Base-by-base conservation (phyloP, 2,329 filamentous ascomycete species). In the Talaromyces verruculosus region DNA sequence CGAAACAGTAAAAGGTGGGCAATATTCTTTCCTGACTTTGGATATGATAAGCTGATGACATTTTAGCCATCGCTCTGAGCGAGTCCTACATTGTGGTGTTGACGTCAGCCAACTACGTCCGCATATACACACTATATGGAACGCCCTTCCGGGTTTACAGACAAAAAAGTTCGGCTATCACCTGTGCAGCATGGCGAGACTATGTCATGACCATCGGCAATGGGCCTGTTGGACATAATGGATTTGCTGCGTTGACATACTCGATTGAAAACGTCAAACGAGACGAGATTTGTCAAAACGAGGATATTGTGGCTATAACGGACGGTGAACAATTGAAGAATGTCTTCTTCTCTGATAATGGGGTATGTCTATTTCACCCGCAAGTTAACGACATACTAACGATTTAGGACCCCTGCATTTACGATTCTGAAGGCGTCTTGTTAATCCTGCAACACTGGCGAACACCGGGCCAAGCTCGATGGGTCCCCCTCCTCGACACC, bases 191-290 rank as follows among this genome's bases (percentile, higher is more conserved):
- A 71, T 98, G 92, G 91, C 86, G 90, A 69, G 93, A 99, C 81
- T 98, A 98, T 77, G 89, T 99, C n/a, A 85, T 98, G 75, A 97
- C 93, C 0, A 87, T 99, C 71, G 94, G 94, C 63, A 99, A 99
- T 72, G 96, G 96, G 0, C 88, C 95, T 0, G 86, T 96, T 39
- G 89, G 89, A 13, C 86, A 88, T 10, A 89, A 95, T 74, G 94
- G 95, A 19, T 86, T 84, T 65, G 88, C 92, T 0, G 89, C 89
- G 51, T 84, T 99, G 30, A 82, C 91, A 8, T 99, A 98, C 80
- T 93, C 91, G 0, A 94, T 99, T 72, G 92, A 98, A 75, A 96
- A 99, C 75, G 87, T 98, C 71, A 96, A 96, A 79, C 86, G 91
- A 58, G 93, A 97, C 73, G 92, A 97, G 75, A 89, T 93, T n/a